These are phyloP conservation scores for Verticillium longisporum DNA, from an alignment of 2,329 filamentous ascomycete genomes.

Conservation along the genomic window DNA sequence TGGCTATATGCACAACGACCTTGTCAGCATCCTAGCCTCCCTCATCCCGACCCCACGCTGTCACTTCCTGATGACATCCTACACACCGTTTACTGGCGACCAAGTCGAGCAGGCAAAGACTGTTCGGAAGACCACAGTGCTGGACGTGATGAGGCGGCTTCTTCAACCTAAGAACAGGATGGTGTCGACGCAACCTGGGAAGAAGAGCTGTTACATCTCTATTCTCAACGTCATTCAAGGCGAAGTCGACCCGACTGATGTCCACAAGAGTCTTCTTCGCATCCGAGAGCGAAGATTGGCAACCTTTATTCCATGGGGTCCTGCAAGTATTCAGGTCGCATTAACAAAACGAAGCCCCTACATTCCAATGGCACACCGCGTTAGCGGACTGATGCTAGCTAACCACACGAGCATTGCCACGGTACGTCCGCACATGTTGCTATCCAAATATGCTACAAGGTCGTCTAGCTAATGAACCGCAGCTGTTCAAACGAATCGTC, in stretches of 20 bases:
- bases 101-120: conserved; percentile 97
- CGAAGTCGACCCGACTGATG: conserved; percentile 94
- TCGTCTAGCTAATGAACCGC: neutral
- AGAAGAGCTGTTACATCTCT: conserved; percentile 98
- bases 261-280: conserved; percentile 94
- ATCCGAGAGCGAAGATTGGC: conserved; percentile 91
- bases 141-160: conserved; percentile 94
- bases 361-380: conserved; percentile 85
- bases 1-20: conserved; percentile 99
- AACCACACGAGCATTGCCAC: conserved; percentile 98
- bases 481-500: conserved; percentile 90
- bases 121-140: conserved; percentile 92
- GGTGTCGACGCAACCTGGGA: conserved; percentile 91
- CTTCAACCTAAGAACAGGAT: conserved; percentile 98
- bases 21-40: conserved; percentile 92
- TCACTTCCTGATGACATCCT: conserved; percentile 97
- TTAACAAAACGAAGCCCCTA: conserved; percentile 96
- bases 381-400: conserved; percentile 93
- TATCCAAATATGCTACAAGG: neutral
- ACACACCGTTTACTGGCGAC: conserved; percentile 95
- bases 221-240: conserved; percentile 99
- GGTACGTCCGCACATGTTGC: conserved; percentile 32
- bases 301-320: conserved; percentile 97
- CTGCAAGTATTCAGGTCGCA: conserved; percentile 94
- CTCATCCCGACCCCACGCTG: conserved; percentile 93